These are phyloP conservation scores for Nigrospora oryzae DNA, from an alignment of 2,329 filamentous ascomycete species.

Conservation along the genomic window DNA sequence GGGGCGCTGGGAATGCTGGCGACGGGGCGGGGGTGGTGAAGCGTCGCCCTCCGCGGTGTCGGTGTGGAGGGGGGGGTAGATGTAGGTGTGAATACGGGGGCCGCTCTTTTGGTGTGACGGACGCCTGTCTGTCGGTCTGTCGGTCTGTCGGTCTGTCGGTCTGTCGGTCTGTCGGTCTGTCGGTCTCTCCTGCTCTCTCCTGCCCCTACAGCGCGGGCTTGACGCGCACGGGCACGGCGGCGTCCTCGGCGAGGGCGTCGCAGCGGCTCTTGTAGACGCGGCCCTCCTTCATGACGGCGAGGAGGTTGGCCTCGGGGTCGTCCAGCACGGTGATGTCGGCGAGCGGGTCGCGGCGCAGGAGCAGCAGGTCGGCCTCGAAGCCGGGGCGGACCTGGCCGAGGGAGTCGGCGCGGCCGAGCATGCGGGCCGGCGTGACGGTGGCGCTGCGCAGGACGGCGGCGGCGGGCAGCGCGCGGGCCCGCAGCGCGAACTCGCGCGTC, in stretches of 20 bases:
- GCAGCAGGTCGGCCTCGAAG: conserved; percentile 39
- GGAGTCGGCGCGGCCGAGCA: conserved; percentile 30
- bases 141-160: too few species aligned
- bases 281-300: conserved; percentile 43
- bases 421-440: conserved; percentile 39
- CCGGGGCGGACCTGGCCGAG: conserved; percentile 40
- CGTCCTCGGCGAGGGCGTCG: conserved; percentile 5
- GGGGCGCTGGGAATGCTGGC: too few species aligned
- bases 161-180: too few species aligned
- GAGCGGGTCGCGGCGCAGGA: conserved; percentile 40
- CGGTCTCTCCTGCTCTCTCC: too few species aligned
- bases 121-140: too few species aligned
- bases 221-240: conserved; percentile 3
- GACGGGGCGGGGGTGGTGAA: too few species aligned
- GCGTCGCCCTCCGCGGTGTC: too few species aligned
- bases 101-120: too few species aligned
- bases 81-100: too few species aligned
- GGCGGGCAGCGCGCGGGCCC: conserved; percentile 30
- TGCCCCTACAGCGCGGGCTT: conserved; percentile 2
- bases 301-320: conserved; percentile 30
- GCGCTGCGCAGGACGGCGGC: conserved; percentile 38
- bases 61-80: too few species aligned
- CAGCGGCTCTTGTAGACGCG: conserved; percentile 25
- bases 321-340: conserved; percentile 42
- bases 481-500: conserved; percentile 37